phyloP scores from a whole-genome alignment of 148 eudicot genomes.

The Silene latifolia region DNA sequence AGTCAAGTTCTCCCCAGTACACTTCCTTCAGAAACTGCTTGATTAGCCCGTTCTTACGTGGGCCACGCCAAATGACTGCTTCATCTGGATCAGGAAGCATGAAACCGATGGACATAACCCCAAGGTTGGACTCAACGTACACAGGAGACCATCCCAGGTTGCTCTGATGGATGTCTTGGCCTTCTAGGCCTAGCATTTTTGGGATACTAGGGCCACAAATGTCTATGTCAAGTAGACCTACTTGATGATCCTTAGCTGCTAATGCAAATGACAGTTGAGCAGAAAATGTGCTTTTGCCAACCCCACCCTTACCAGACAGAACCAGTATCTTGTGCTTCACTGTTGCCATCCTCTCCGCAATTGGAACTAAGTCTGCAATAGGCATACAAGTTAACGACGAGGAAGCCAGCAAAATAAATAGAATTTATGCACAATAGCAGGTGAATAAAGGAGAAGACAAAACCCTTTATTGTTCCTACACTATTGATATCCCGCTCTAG shows the following conservation, averaged over 20 bases:
- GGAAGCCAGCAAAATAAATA: background rate
- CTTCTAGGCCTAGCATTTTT: conserved; percentile 93
- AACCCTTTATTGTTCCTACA: too few species aligned
- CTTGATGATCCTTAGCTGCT: conserved; percentile 75
- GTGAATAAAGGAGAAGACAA: too few species aligned
- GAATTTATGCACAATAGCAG: background rate
- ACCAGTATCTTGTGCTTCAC: conserved; percentile 92
- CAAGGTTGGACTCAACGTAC: conserved; percentile 88
- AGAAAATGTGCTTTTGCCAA: conserved; percentile 94
- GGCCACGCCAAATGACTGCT: conserved; percentile 95
- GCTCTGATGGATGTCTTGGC: conserved; percentile 92
- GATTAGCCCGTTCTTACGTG: conserved; percentile 79
- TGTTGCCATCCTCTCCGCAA: conserved; percentile 88
- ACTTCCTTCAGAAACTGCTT: conserved; percentile 86
- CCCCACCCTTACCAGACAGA: conserved; percentile 88
- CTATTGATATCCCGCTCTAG: too few species aligned
- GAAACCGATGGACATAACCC: conserved; percentile 96
- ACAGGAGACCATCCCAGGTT: conserved; percentile 97
- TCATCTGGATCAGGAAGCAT: conserved; percentile 88
- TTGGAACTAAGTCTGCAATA: conserved; percentile 67
- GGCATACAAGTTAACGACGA: background rate
- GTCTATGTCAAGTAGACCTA: conserved; percentile 83
- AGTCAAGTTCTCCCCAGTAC: conserved; percentile 90
- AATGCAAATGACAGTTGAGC: conserved; percentile 85
- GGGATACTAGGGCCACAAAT: conserved; percentile 96